Evolutionary conservation across 371 early-diverging fungal species (phyloP).

Genomic region (Mortierella sp.): DNA sequence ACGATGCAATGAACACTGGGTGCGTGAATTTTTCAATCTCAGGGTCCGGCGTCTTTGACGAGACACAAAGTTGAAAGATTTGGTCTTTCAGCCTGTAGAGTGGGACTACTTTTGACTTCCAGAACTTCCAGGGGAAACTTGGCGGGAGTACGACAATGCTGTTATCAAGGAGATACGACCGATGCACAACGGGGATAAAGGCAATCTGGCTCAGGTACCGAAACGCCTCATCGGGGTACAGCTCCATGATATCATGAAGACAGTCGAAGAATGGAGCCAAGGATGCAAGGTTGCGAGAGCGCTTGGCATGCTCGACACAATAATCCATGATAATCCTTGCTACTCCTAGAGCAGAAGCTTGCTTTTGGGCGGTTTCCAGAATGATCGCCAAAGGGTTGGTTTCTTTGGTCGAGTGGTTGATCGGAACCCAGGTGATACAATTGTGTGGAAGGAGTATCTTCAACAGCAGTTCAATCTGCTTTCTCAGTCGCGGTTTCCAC

Average conservation of each 20-base stretch:
- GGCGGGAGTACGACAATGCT: neutral
- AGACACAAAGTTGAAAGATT: slow-evolving; percentile 13
- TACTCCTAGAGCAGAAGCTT: neutral
- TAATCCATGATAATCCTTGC: slow-evolving; percentile 19
- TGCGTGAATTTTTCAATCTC: slow-evolving; percentile 13
- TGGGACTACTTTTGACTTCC: neutral
- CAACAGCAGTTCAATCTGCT: neutral
- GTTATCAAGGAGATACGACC: slow-evolving; percentile 16
- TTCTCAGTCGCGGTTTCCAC: neutral
- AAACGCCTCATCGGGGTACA: slow-evolving; percentile 1
- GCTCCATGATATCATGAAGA: slow-evolving; percentile 2
- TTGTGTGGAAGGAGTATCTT: neutral
- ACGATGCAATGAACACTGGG: slow-evolving; percentile 14
- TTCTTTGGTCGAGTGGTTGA: neutral
- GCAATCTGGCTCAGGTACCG: slow-evolving; percentile 5
- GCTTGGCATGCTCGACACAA: slow-evolving; percentile 13
- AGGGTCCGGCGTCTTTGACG: neutral
- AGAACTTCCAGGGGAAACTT: slow-evolving; percentile 1
- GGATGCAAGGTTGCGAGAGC: slow-evolving; percentile 11
- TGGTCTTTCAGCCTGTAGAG: slow-evolving; percentile 2
- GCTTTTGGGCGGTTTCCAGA: neutral
- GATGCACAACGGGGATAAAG: slow-evolving; percentile 15
- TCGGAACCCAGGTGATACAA: slow-evolving; percentile 25
- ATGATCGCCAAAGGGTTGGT: slow-evolving; percentile 9
- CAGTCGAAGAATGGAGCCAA: slow-evolving; percentile 9